Evolutionary conservation across 257 asterid species (phyloP).

Genomic region (Cruciata laevipes): DNA sequence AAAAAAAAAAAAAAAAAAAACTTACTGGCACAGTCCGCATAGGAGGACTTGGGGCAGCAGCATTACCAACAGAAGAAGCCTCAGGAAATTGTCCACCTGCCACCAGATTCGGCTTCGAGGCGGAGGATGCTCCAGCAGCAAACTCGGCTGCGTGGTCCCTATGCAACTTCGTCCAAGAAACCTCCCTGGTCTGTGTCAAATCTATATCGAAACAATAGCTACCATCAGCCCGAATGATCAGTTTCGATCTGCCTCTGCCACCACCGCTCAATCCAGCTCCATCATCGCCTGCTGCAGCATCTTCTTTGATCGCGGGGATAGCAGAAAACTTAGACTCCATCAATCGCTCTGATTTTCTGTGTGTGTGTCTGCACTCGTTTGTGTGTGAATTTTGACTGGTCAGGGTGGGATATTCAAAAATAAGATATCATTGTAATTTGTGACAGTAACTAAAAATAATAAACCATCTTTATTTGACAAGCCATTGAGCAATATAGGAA

Average conservation of each 20-base stretch:
- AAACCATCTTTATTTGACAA: not conserved
- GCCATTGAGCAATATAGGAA: not conserved
- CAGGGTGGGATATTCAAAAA: not conserved
- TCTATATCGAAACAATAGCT: conserved; percentile 75
- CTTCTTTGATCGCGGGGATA: conserved; percentile 17
- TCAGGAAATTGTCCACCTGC: conserved; percentile 31
- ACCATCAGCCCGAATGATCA: conserved; percentile 44
- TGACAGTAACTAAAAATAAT: not conserved
- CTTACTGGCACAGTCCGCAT: conserved; percentile 25
- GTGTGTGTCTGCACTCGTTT: not conserved
- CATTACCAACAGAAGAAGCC: conserved; percentile 21
- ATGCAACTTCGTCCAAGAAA: conserved; percentile 90
- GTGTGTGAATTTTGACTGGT: not conserved
- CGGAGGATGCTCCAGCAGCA: not conserved
- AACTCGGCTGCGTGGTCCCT: conserved; percentile 44
- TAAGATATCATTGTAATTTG: too few species aligned
- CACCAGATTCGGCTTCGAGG: conserved; percentile 25
- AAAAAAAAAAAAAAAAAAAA: not conserved
- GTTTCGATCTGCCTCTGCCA: conserved; percentile 31
- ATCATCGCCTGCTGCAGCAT: conserved; percentile 12
- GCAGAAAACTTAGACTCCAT: not conserved
- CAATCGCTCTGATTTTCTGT: conserved; percentile 5
- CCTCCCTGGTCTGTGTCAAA: conserved; percentile 77
- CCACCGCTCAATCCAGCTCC: conserved; percentile 8
- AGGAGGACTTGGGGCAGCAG: conserved; percentile 10